Evolutionary conservation across 495 filamentous ascomycete genomes (phyloP).

Genomic region (Neurospora cerealis): DNA sequence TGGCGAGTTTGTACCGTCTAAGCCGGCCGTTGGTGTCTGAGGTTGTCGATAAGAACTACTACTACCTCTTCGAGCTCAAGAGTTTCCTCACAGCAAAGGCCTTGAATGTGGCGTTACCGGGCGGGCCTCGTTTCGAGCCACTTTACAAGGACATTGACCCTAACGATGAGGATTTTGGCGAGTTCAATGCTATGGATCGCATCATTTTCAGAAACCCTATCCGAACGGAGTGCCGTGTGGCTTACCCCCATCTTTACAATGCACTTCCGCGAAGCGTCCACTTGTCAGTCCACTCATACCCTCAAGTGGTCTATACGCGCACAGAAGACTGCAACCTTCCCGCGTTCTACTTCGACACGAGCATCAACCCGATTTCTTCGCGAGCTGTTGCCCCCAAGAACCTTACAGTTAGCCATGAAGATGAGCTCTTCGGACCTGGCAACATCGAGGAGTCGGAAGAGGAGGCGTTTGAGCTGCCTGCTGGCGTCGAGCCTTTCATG

Average conservation of each 20-base stretch:
- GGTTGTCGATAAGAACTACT: constrained; percentile 91
- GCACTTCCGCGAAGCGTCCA: constrained; percentile 91
- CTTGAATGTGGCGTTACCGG: constrained; percentile 91
- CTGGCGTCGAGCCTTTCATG: constrained; percentile 76
- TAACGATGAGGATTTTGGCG: constrained; percentile 98
- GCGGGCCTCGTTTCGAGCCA: constrained; percentile 94
- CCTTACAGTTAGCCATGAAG: constrained; percentile 83
- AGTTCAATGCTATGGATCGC: constrained; percentile 98
- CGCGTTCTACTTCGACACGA: constrained; percentile 94
- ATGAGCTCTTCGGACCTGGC: constrained; percentile 82
- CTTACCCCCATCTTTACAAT: constrained; percentile 93
- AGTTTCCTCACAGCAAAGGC: constrained; percentile 96
- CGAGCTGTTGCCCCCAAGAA: constrained; percentile 94
- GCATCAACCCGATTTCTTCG: constrained; percentile 96
- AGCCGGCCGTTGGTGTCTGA: constrained; percentile 89
- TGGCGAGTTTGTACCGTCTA: constrained; percentile 88
- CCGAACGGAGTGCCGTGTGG: constrained; percentile 90
- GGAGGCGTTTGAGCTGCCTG: constrained; percentile 77
- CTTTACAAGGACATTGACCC: constrained; percentile 98
- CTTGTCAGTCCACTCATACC: constrained; percentile 86
- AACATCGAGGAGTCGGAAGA: constrained; percentile 68
- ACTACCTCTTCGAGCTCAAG: constrained; percentile 94
- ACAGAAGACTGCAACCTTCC: constrained; percentile 84
- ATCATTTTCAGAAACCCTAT: constrained; percentile 98
- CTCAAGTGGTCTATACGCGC: constrained; percentile 82